Evolutionary conservation across 441 rosid species (phyloP).

Genomic region (Cnidoscolus chayamansa): DNA sequence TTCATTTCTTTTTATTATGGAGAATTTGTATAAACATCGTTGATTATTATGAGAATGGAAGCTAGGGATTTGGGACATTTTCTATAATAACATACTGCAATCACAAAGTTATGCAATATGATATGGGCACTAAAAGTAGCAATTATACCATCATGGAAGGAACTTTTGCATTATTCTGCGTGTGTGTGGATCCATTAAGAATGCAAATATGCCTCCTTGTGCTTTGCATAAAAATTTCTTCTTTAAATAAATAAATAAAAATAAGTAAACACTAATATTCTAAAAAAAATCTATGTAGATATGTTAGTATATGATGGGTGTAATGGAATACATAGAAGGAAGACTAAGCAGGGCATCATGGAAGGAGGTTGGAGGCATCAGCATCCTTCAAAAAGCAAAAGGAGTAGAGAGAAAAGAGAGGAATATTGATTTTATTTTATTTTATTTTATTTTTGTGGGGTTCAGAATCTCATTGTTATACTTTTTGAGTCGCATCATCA

Average conservation of each 20-base stretch:
- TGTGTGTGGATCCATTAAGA: not conserved
- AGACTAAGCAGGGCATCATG: too few relatives aligned
- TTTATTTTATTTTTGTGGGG: not conserved
- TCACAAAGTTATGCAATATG: not conserved
- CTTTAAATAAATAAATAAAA: too few relatives aligned
- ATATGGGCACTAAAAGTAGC: conserved; percentile 11
- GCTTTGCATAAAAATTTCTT: not conserved
- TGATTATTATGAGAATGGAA: too few relatives aligned
- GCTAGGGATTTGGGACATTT: conserved; percentile 17
- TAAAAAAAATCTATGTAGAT: too few relatives aligned
- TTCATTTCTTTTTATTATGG: not conserved
- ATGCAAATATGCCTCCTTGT: not conserved
- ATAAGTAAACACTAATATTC: too few relatives aligned
- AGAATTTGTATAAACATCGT: too few relatives aligned
- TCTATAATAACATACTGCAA: not conserved
- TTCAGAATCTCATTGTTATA: conserved; percentile 7
- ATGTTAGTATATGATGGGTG: too few relatives aligned
- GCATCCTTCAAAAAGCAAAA: too few relatives aligned
- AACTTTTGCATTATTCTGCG: not conserved
- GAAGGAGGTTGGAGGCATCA: too few relatives aligned
- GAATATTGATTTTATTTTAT: not conserved
- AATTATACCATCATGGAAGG: conserved; percentile 21
- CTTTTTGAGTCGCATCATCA: not conserved
- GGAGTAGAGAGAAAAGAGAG: too few relatives aligned
- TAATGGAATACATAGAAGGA: too few relatives aligned